Conservation (phyloP, 2,329 filamentous ascomycete genomes). For the Akanthomyces dipterigenus region DNA sequence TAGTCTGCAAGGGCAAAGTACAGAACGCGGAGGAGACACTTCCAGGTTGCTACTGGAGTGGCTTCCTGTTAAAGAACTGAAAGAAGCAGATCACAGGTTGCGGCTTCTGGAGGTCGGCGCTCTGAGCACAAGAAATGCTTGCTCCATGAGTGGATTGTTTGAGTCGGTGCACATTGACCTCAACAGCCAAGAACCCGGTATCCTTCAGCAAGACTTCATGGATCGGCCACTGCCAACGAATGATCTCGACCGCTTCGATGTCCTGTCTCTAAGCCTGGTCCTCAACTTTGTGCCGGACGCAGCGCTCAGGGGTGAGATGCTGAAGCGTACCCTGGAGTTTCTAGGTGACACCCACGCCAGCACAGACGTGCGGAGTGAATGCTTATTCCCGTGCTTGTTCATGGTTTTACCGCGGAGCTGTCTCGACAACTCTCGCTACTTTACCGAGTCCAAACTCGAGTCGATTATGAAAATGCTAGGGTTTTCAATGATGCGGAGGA, state of each 20-base stretch:
- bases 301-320: constrained; percentile 72
- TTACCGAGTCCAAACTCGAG: constrained; percentile 62
- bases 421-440: constrained; percentile 82
- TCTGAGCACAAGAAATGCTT: constrained; percentile 76
- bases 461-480: constrained; percentile 73
- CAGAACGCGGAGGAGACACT: constrained; percentile 60
- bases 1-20: constrained; percentile 61
- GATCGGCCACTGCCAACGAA: constrained; percentile 63
- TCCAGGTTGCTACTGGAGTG: constrained; percentile 58
- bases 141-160: constrained; percentile 65
- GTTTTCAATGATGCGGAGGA: constrained; percentile 58
- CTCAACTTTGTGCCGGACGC: constrained; percentile 89
- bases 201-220: constrained; percentile 93
- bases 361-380: constrained; percentile 16
- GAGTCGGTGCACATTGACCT: constrained; percentile 80
- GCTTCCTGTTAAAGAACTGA: constrained; percentile 35
- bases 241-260: constrained; percentile 65
- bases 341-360: constrained; percentile 34
- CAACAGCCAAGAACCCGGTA: constrained; percentile 75
- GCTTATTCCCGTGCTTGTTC: constrained; percentile 65
- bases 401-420: constrained; percentile 86
- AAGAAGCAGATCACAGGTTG: constrained; percentile 28
- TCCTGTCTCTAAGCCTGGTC: constrained; percentile 87
- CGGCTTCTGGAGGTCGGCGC: constrained; percentile 85
- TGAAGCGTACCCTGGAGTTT: constrained; percentile 67